A percentile compares a stretch with the other conserved stretches of the same genome.
phyloP scores from a whole-genome alignment of 306 rosid genomes.

The Hippophae tibetana region DNA sequence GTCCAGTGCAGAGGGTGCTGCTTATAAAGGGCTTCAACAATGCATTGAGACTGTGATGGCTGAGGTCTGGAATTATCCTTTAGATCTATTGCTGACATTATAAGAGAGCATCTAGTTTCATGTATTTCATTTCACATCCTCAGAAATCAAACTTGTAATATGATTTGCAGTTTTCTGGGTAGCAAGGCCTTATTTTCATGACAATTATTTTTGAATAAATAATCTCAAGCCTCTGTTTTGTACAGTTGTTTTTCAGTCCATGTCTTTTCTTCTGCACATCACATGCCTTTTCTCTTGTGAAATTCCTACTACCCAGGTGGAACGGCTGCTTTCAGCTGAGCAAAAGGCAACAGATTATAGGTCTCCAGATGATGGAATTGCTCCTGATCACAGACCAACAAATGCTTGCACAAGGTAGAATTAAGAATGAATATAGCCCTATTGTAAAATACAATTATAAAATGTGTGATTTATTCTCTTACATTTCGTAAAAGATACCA shows the following conservation, averaged over 20 bases:
- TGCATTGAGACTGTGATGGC: conserved; percentile 99
- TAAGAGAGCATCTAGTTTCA: too few species aligned
- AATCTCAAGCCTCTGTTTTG: not conserved
- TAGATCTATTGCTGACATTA: too few species aligned
- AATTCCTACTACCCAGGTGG: conserved; percentile 55
- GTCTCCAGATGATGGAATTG: conserved; percentile 88
- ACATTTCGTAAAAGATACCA: too few species aligned
- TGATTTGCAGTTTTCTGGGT: too few species aligned
- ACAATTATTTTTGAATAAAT: too few species aligned
- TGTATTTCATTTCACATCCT: too few species aligned
- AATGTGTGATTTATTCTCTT: too few species aligned
- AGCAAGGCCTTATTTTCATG: too few species aligned
- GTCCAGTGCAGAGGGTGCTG: conserved; percentile 99
- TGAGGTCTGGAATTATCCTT: conserved; percentile 42
- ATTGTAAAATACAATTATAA: too few species aligned
- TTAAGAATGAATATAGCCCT: not conserved
- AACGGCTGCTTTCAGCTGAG: conserved; percentile 91
- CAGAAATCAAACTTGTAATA: too few species aligned
- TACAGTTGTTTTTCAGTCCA: not conserved
- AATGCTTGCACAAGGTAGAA: conserved; percentile 86
- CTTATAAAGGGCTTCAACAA: conserved; percentile 86
- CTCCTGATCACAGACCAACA: conserved; percentile 95
- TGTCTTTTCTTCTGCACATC: not conserved
- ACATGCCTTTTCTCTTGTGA: conserved; percentile 1
- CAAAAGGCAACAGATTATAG: conserved; percentile 88